Base-by-base conservation (phyloP, 192 early-diverging fungal genomes). In the Jimgerdemannia lactiflua region DNA sequence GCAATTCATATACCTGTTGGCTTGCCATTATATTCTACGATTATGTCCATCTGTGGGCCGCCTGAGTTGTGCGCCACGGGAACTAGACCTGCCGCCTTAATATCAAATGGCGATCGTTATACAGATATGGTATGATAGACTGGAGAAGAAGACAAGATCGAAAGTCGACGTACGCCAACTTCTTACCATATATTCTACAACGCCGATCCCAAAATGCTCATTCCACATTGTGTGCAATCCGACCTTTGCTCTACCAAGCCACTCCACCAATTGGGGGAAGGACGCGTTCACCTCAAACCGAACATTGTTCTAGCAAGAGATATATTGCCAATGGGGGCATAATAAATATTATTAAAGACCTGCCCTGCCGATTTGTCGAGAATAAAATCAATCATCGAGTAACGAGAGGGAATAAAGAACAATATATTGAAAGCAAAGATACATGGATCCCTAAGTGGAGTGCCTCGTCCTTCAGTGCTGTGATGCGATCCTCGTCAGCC, bases 141-240 rank as follows among this genome's bases (percentile, higher is more conserved):
- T 41, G 39, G 8, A 72, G 64, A 77, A 66, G 42, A n/a, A 29
- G 63, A 59, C 59, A 75, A 64, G 29, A 72, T 63, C 29, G 14
- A 64, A 2, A 10, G 3, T 4, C 3, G 8, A 76, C 39, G 20
- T 19, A 43, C 54, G 76, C 42, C 11, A 14, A 67, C 9, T 54
- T 39, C 75, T 66, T 87, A 94, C 95, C 98, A 99, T 98, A 78
- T 96, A 98, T 79, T 99, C 98, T 3, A 99, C 94, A 65, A 99
- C 89, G 41, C 94, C 92, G 74, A 99, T 99, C 4, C 98, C 98
- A 88, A 99, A 99, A 78, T 99, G 98, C 80, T 99, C 98, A 77
- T 99, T 93, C 77, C 87, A 87, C 98, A 99, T 99, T 14, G 97
- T 95, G 79, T 99, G 97, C 14, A 99, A 65, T 4, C 97, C 98